phyloP scores from a whole-genome alignment of 495 filamentous ascomycete species.

The Neurospora sublineolata region DNA sequence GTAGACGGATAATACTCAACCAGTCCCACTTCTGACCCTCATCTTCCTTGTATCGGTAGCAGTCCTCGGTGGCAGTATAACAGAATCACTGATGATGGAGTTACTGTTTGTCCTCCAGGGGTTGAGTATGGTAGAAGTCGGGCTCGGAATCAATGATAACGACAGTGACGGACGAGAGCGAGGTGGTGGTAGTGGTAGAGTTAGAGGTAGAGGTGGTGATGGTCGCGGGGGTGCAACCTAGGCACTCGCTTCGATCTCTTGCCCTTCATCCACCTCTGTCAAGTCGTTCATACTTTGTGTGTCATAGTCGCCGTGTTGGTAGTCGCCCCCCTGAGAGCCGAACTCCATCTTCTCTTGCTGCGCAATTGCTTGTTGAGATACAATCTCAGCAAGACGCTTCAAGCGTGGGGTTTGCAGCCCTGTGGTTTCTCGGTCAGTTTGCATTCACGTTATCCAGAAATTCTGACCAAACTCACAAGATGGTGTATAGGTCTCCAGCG shows the following conservation, averaged over 20 bases:
- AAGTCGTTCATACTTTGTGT: slow-evolving; percentile 26
- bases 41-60: background rate
- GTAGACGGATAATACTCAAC: background rate
- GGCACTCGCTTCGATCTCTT: slow-evolving; percentile 16
- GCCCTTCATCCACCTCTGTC: slow-evolving; percentile 33
- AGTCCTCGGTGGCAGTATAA: background rate
- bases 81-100: background rate
- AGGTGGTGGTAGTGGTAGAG: background rate
- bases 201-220: background rate
- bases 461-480: slow-evolving; percentile 54
- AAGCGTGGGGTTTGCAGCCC: slow-evolving; percentile 94
- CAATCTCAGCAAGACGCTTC: slow-evolving; percentile 92
- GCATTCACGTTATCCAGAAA: background rate
- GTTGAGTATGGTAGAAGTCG: slow-evolving; percentile 8
- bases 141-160: background rate
- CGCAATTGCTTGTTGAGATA: slow-evolving; percentile 86
- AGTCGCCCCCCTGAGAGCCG: slow-evolving; percentile 25
- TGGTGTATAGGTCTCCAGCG: slow-evolving; percentile 94
- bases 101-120: slow-evolving; percentile 11
- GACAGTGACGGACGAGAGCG: background rate
- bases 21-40: slow-evolving; percentile 5
- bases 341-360: slow-evolving; percentile 77
- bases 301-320: slow-evolving; percentile 21
- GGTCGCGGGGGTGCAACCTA: slow-evolving; percentile 15
- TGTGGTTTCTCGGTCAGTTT: slow-evolving; percentile 16